Conservation (phyloP, 495 filamentous ascomycete species). For the Penicillium herquei region DNA sequence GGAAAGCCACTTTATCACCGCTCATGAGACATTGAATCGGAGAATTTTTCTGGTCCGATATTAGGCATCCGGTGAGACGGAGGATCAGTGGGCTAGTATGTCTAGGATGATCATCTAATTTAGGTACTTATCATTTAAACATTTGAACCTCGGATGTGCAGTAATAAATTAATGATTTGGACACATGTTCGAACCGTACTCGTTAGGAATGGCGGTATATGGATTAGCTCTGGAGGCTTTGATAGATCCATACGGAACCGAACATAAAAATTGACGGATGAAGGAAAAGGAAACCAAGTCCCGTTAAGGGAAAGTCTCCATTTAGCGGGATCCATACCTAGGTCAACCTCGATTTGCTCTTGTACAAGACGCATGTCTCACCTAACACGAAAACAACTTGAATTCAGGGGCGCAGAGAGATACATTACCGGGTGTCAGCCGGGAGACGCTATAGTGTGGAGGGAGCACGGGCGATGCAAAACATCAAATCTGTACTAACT, state of each 20-base stretch:
- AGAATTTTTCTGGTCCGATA: conserved; percentile 18
- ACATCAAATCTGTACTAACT: not conserved
- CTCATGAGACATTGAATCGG: not conserved
- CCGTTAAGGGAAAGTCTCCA: conserved; percentile 5
- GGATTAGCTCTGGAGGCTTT: too few species aligned
- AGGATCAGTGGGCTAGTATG: not conserved
- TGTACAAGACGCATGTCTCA: conserved; percentile 17
- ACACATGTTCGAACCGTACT: too few species aligned
- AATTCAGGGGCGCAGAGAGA: not conserved
- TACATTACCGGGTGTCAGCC: not conserved
- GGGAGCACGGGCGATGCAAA: not conserved
- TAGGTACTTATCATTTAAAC: too few species aligned
- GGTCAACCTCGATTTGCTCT: not conserved
- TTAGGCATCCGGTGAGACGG: not conserved
- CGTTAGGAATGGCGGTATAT: too few species aligned
- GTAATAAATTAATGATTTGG: too few species aligned
- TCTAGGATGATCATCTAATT: not conserved
- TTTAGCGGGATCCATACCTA: conserved; percentile 13
- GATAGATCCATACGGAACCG: too few species aligned
- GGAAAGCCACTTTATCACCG: not conserved
- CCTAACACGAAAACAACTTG: conserved; percentile 1
- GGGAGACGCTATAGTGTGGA: not conserved
- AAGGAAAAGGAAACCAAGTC: not conserved
- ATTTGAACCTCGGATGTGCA: too few species aligned
- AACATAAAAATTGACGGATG: not conserved